Evolutionary conservation across 2,329 filamentous ascomycete species (phyloP), one percentile per base, ranked within the genome.

Genomic region (Graphium sp.): DNA sequence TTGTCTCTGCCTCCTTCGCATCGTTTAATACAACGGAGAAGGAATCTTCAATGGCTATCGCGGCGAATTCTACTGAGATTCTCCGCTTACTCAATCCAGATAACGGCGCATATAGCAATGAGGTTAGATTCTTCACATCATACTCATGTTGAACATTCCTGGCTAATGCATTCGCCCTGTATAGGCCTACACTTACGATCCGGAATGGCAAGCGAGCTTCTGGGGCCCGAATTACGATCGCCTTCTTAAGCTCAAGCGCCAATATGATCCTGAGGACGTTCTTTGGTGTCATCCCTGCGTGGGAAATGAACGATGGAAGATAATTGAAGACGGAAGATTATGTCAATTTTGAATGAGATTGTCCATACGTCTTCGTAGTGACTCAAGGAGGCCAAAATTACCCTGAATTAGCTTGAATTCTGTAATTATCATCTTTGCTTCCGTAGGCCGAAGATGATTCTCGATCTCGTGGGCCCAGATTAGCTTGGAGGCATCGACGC

Each of bases 241-340:
- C 2, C 41, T 66, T 4, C 36, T 57, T 0, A 25, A 39, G 9
- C 57, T 66, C 29, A 66, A 67, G 43, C 45, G 47, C 9, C 24
- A 35, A 1, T 41, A 60, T n/a, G 61, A 67, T 34, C 61, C 60
- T 0, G 31, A 43, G 0, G 58, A 61, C 28, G 46, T 65, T 2
- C 54, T 67, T 10, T 62, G 58, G 49, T 64, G 60, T 32, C 37
- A 50, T 9, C 50, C 56, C 1, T 64, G 59, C 30, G 57, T 63
- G 1, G 59, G 60, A 0, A 58, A 50, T 29, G 55, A 61, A 24
- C 38, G 41, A 0, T 61, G 56, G 53, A 28, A 39, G 25, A 16
- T 15, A 25, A 15, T 14, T n/a, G n/a, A n/a, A 12, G 18, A 16
- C 13, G 24, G 24, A 10, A 25, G 24, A 15, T 16, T 25, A 10